phyloP scores from a whole-genome alignment of 371 early-diverging fungal species.

The Rhizopus microsporus region DNA sequence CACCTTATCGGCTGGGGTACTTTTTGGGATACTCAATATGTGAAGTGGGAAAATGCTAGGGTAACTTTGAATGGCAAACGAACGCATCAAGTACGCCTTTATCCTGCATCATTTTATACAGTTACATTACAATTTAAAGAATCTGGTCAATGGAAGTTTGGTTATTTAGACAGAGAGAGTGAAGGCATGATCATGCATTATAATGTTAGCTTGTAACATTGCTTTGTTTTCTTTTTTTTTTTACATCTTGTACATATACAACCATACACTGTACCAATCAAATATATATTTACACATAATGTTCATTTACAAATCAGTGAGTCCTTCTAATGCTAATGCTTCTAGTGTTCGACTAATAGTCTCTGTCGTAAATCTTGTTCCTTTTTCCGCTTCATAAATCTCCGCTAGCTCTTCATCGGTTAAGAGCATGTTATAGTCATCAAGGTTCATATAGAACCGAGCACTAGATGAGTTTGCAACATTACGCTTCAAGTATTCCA shows the following conservation, averaged over 20 bases:
- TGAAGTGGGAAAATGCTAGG: conserved; percentile 35
- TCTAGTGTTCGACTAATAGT: conserved; percentile 48
- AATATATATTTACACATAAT: too few relatives aligned
- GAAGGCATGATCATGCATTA: conserved; percentile 15
- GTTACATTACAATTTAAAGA: conserved; percentile 1
- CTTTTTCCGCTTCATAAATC: conserved; percentile 20
- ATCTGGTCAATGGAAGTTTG: conserved; percentile 9
- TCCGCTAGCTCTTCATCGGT: conserved; percentile 32
- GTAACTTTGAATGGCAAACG: conserved; percentile 11
- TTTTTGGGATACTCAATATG: conserved; percentile 28
- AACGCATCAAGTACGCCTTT: conserved; percentile 26
- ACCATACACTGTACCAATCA: too few relatives aligned
- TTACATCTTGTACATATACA: neutral
- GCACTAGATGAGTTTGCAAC: conserved; percentile 8
- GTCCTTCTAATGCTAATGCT: conserved; percentile 49
- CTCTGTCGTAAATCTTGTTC: conserved; percentile 24
- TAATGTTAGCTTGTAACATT: neutral
- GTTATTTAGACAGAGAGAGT: conserved; percentile 1
- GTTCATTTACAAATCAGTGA: conserved; percentile 24
- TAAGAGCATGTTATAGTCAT: conserved; percentile 20
- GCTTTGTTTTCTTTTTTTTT: conserved; percentile 3
- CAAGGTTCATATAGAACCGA: conserved; percentile 25
- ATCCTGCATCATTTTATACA: conserved; percentile 47
- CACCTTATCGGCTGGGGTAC: conserved; percentile 50
- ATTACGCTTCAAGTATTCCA: conserved; percentile 39